Percentiles rank a stretch among this genome's conserved stretches.
Evolutionary conservation across 1,139 yeast species (phyloP).

Genomic region (Sugiyamaella paludigena): DNA sequence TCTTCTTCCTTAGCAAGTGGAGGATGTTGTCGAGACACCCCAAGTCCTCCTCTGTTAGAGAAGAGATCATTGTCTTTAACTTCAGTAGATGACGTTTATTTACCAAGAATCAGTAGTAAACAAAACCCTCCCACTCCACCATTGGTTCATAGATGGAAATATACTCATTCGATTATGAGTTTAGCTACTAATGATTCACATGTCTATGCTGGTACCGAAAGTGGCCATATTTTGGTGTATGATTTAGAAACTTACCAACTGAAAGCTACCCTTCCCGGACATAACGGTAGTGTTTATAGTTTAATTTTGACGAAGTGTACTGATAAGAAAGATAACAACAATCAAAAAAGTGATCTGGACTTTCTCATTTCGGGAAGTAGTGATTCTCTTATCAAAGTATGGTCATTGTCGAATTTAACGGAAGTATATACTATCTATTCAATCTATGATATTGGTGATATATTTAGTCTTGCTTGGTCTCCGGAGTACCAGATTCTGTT

Average conservation of each 20-base stretch:
- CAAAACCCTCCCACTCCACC: conserved; percentile 19
- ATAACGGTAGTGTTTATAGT: conserved; percentile 72
- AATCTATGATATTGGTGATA: conserved; percentile 86
- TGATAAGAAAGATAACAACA: not conserved
- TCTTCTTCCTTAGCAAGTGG: not conserved
- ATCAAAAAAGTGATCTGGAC: conserved; percentile 49
- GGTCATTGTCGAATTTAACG: conserved; percentile 52
- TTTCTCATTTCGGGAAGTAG: conserved; percentile 81
- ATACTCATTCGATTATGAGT: conserved; percentile 71
- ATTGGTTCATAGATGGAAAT: conserved; percentile 72
- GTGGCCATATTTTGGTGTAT: conserved; percentile 72
- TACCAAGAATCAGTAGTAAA: conserved; percentile 9
- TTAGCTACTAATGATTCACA: conserved; percentile 62
- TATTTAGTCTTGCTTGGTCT: conserved; percentile 78
- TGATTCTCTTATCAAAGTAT: conserved; percentile 82
- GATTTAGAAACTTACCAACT: conserved; percentile 65
- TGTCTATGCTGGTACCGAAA: conserved; percentile 90
- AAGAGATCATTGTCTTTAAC: conserved; percentile 1
- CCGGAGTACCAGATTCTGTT: conserved; percentile 59
- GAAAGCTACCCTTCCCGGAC: conserved; percentile 49
- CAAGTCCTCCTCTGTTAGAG: conserved; percentile 17
- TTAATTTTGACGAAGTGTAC: conserved; percentile 46
- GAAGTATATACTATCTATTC: conserved; percentile 71
- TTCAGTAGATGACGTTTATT: conserved; percentile 10
- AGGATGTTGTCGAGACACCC: conserved; percentile 26